Evolutionary conservation across 108 stramenopile genomes (phyloP).

Genomic region (Parietichytrium sp.): DNA sequence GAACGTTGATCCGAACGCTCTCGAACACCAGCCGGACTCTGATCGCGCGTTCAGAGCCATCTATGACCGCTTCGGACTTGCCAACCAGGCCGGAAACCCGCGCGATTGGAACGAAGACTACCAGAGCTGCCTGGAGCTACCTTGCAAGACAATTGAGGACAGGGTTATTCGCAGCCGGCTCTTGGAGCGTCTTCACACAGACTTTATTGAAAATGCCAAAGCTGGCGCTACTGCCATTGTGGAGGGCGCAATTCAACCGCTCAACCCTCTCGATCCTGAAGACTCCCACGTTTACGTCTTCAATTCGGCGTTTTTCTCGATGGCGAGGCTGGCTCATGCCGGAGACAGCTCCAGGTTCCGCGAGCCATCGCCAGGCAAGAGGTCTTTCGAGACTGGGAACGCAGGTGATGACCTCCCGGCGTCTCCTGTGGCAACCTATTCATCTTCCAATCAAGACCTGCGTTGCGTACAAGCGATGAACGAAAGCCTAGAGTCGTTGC

Average conservation of each 20-base stretch:
- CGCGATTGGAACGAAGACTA: slow-evolving; percentile 94
- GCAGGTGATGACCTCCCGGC: not conserved
- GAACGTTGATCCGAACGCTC: slow-evolving; percentile 38
- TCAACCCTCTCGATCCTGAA: slow-evolving; percentile 84
- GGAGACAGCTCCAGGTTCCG: not conserved
- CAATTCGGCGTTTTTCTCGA: slow-evolving; percentile 93
- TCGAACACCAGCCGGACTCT: not conserved
- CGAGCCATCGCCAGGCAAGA: slow-evolving; percentile 67
- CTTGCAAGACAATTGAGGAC: slow-evolving; percentile 64
- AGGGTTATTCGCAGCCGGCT: slow-evolving; percentile 76
- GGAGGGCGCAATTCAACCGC: slow-evolving; percentile 79
- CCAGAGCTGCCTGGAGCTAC: slow-evolving; percentile 79
- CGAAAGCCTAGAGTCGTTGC: slow-evolving; percentile 9
- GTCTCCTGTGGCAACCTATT: not conserved
- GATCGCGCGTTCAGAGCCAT: not conserved
- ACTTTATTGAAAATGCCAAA: slow-evolving; percentile 84
- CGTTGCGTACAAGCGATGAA: slow-evolving; percentile 41
- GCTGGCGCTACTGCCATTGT: slow-evolving; percentile 75
- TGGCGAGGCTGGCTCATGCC: slow-evolving; percentile 65
- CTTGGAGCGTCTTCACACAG: slow-evolving; percentile 77
- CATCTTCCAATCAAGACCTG: slow-evolving; percentile 46
- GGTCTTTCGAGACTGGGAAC: slow-evolving; percentile 42
- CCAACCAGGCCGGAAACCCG: not conserved
- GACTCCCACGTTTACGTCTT: slow-evolving; percentile 85
- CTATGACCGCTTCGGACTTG: not conserved